Evolutionary conservation across 257 asterid species (phyloP), one percentile per base, ranked within the genome.

Genomic region (Asclepias syriaca): DNA sequence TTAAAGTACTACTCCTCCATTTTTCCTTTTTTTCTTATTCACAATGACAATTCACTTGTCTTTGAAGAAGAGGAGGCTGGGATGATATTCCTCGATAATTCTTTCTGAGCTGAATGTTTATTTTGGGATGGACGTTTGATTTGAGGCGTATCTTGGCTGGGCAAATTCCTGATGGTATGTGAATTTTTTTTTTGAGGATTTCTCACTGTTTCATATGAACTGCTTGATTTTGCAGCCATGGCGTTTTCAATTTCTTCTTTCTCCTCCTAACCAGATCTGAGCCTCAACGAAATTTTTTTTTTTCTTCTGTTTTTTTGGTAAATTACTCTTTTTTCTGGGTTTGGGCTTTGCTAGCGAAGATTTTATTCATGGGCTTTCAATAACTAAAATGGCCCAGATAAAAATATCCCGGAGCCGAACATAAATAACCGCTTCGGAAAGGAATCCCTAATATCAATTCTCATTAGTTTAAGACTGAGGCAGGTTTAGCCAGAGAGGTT

Each of bases 401-500:
- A 21, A 57, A 57, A 6, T 24, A 22, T 21, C 14, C 29, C 24
- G 1, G 45, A 29, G 9, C 5, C 1, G 5, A 24, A 48, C 6
- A 15, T 53, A 53, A 18, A 53, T 53, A 18, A 53, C 10, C 24
- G 58, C 18, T 53, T 19, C 11, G 8, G 22, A 22, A 24, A 0
- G 46, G 1, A 5, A 55, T 19, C 13, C 5, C 43, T 14, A 63
- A 0, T 14, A 50, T 0, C 53, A 3, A 65, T 7, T 78, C 72
- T 63, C 61, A 14, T 74, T 70, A 70, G 74, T 66, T 29, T 53
- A 22, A 75, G 77, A 29, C 29, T 74, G 77, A 75, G 82, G 79
- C 65, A 19, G 59, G 12, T 22, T 3, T n/a, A 22, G 19, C 63
- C 65, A 21, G 73, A 46, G 79, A 58, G 77, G 68, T 39, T 27